phyloP scores from a whole-genome alignment of 2,329 filamentous ascomycete genomes.

The Hypoxylon sp. region DNA sequence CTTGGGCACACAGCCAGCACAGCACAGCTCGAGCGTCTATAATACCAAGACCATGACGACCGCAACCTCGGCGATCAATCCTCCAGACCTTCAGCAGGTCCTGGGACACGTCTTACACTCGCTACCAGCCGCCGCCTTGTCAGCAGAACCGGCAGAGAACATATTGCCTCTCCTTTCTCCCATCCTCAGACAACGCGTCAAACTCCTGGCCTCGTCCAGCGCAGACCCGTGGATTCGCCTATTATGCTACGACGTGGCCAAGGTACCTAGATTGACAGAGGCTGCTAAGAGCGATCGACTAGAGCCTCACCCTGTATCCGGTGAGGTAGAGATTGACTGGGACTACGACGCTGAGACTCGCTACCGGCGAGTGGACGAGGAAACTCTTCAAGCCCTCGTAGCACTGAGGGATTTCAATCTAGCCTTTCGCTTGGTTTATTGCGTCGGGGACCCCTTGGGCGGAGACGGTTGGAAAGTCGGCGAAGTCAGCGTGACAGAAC shows the following conservation, averaged over 20 bases:
- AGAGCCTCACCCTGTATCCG: constrained; percentile 82
- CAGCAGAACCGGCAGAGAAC: constrained; percentile 62
- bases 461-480: constrained; percentile 75
- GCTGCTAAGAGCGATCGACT: constrained; percentile 69
- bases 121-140: constrained; percentile 65
- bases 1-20: constrained; percentile 30
- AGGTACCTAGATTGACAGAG: constrained; percentile 64
- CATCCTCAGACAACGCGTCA: constrained; percentile 70
- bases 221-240: constrained; percentile 76
- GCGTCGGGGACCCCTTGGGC: constrained; percentile 68
- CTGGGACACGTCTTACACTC: constrained; percentile 66
- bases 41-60: constrained; percentile 39
- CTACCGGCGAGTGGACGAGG: constrained; percentile 74
- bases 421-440: constrained; percentile 73
- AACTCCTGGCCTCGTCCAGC: constrained; percentile 64
- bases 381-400: constrained; percentile 76
- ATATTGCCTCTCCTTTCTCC: constrained; percentile 69
- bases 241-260: constrained; percentile 71
- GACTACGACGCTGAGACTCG: constrained; percentile 67
- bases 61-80: constrained; percentile 45
- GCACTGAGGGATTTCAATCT: constrained; percentile 68
- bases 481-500: constrained; percentile 70
- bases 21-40: constrained; percentile 20
- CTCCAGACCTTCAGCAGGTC: constrained; percentile 57
- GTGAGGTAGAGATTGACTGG: constrained; percentile 79